phyloP scores from a whole-genome alignment of 2,329 filamentous ascomycete genomes.

The Phaeosphaeria sp. region DNA sequence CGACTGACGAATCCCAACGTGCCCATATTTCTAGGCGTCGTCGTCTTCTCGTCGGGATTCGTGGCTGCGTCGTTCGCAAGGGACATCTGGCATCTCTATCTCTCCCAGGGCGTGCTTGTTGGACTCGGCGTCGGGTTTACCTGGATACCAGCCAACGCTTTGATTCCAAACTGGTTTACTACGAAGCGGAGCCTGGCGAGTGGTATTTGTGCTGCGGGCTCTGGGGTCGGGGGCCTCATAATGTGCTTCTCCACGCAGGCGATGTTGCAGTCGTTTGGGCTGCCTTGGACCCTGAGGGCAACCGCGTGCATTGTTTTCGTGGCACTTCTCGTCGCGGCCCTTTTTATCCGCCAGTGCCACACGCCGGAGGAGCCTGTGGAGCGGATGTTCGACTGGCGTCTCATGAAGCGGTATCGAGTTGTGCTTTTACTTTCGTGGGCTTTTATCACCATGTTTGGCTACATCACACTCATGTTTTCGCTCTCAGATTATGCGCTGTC shows the following conservation, averaged over 20 bases:
- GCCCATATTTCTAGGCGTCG: conserved; percentile 41
- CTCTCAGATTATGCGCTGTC: conserved; percentile 56
- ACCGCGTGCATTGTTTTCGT: conserved; percentile 44
- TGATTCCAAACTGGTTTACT: conserved; percentile 54
- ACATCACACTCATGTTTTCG: conserved; percentile 56
- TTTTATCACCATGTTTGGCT: conserved; percentile 57
- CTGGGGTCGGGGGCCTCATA: conserved; percentile 50
- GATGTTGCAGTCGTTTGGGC: conserved; percentile 45
- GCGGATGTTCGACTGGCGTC: conserved; percentile 44
- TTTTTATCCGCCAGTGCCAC: conserved; percentile 44
- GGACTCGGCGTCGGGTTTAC: conserved; percentile 51
- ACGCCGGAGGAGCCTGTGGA: conserved; percentile 41
- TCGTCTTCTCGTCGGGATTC: conserved; percentile 45
- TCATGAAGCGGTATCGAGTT: conserved; percentile 47
- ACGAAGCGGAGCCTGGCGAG: conserved; percentile 50
- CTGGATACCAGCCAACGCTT: conserved; percentile 48
- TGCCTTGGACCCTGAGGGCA: conserved; percentile 52
- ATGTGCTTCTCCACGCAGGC: conserved; percentile 40
- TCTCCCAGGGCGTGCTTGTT: conserved; percentile 51
- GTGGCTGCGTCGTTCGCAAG: conserved; percentile 49
- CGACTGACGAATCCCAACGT: conserved; percentile 31
- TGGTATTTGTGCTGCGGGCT: conserved; percentile 49
- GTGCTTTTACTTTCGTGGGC: conserved; percentile 51
- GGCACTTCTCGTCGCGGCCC: conserved; percentile 37
- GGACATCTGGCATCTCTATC: conserved; percentile 50